Conservation (phyloP, 495 filamentous ascomycete species). For the Talaromyces stipitatus region DNA sequence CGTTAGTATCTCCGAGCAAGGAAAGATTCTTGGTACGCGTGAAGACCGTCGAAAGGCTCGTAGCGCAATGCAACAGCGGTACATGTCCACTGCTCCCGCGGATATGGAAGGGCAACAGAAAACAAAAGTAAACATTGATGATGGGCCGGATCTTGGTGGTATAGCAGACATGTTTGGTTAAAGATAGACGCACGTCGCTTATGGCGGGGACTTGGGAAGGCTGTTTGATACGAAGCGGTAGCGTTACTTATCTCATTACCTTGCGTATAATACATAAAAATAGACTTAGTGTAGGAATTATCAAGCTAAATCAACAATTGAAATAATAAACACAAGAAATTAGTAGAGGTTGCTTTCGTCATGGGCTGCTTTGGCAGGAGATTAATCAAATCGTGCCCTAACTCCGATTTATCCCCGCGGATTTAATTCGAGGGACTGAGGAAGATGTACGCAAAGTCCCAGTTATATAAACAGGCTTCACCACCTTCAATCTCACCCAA, state of each 20-base stretch:
- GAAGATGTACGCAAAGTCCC: background rate
- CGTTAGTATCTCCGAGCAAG: constrained; percentile 86
- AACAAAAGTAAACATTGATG: constrained; percentile 43
- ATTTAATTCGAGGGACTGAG: background rate
- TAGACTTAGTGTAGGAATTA: background rate
- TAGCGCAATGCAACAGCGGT: constrained; percentile 48
- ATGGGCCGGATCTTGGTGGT: constrained; percentile 54
- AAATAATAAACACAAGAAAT: too few species aligned
- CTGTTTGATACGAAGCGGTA: background rate
- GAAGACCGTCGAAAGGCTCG: constrained; percentile 45
- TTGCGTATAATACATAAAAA: background rate
- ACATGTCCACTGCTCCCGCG: constrained; percentile 32
- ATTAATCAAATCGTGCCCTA: background rate
- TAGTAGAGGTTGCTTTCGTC: too few species aligned
- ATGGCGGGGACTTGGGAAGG: background rate
- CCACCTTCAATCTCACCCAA: background rate
- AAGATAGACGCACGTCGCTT: background rate
- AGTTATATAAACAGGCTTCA: background rate
- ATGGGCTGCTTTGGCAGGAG: too few species aligned
- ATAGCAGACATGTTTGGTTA: constrained; percentile 63
- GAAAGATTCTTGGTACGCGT: constrained; percentile 56
- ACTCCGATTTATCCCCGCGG: constrained; percentile 1
- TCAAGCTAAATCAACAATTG: too few species aligned
- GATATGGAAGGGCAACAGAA: constrained; percentile 41
- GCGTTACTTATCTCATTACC: background rate